phyloP scores from a whole-genome alignment of 768 basidiomycete species.

The Butyriboletus loyo region DNA sequence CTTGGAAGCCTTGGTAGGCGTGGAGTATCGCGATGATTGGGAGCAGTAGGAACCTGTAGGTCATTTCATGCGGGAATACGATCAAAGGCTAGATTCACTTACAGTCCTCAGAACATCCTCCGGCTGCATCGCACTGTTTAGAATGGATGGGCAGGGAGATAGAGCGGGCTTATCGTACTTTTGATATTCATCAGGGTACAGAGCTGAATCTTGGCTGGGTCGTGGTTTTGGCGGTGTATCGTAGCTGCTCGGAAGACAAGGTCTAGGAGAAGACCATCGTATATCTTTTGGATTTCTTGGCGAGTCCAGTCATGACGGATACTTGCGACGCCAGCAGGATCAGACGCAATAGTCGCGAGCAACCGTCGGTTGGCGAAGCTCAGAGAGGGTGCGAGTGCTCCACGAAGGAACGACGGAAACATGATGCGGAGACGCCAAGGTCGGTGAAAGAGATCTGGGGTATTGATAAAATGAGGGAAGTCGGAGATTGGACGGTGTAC shows the following conservation, averaged over 20 bases:
- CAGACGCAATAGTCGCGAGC: slow-evolving; percentile 55
- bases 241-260: slow-evolving; percentile 84
- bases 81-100: slow-evolving; percentile 27
- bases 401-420: slow-evolving; percentile 8
- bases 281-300: slow-evolving; percentile 80
- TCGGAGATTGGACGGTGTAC: slow-evolving; percentile 4
- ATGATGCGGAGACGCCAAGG: slow-evolving; percentile 5
- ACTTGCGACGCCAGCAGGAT: slow-evolving; percentile 2
- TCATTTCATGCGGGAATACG: not conserved
- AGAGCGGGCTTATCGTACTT: slow-evolving; percentile 51
- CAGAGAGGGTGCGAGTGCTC: slow-evolving; percentile 7
- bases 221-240: slow-evolving; percentile 83
- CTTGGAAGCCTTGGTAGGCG: slow-evolving; percentile 83
- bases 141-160: slow-evolving; percentile 15
- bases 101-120: slow-evolving; percentile 97
- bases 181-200: slow-evolving; percentile 99
- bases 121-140: slow-evolving; percentile 50
- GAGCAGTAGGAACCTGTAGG: slow-evolving; percentile 90
- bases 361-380: slow-evolving; percentile 37
- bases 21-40: slow-evolving; percentile 91
- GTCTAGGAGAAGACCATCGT: slow-evolving; percentile 81
- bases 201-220: slow-evolving; percentile 88
- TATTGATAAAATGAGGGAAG: not conserved
- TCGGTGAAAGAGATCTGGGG: not conserved
- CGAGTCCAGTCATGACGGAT: slow-evolving; percentile 70